These are phyloP conservation scores for Solanum hybrid DNA, from an alignment of 305 asterid genomes.

Conservation along the genomic window DNA sequence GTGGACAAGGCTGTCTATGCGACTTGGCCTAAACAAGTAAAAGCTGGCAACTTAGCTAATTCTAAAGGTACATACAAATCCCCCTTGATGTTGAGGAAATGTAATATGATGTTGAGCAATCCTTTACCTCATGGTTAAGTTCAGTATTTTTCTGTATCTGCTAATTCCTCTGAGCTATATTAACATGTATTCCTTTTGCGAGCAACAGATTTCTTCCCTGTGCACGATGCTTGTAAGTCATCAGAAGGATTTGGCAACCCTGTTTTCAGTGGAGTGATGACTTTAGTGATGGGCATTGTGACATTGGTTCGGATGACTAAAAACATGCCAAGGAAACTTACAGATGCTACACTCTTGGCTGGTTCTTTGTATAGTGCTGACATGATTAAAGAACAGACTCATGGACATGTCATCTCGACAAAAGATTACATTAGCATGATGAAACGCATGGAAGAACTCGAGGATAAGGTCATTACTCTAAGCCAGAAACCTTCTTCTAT, in stretches of 20 bases:
- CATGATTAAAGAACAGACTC: conserved; percentile 37
- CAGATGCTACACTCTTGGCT: conserved; percentile 72
- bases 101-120: background rate
- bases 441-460: conserved; percentile 71
- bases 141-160: background rate
- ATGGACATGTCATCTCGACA: conserved; percentile 37
- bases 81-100: background rate
- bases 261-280: conserved; percentile 54
- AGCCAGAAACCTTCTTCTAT: conserved; percentile 40
- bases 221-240: conserved; percentile 23
- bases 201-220: conserved; percentile 24
- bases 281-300: conserved; percentile 69
- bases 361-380: conserved; percentile 25
- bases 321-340: conserved; percentile 68
- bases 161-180: background rate
- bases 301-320: conserved; percentile 80
- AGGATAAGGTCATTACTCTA: conserved; percentile 48
- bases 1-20: conserved; percentile 49
- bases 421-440: conserved; percentile 56
- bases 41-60: conserved; percentile 25
- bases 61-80: conserved; percentile 31
- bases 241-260: conserved; percentile 47
- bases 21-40: conserved; percentile 28
- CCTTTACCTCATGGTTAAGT: background rate
- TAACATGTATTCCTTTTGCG: background rate